These are phyloP conservation scores for Penicillium nordicum DNA, from an alignment of 2,329 filamentous ascomycete genomes.

Conservation along the genomic window DNA sequence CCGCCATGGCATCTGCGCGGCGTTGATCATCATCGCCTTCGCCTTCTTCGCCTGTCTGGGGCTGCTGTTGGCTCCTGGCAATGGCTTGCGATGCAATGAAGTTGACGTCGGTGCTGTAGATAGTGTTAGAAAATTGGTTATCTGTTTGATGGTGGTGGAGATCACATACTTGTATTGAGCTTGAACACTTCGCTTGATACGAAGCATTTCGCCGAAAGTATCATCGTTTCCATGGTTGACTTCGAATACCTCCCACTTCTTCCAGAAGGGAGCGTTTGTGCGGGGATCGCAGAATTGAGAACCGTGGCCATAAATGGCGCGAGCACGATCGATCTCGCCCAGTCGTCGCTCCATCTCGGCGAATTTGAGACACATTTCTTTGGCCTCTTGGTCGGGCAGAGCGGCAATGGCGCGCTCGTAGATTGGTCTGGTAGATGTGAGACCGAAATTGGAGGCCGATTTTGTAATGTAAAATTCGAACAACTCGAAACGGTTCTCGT, in stretches of 20 bases:
- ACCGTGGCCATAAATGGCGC: conserved; percentile 93
- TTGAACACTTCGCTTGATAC: conserved; percentile 95
- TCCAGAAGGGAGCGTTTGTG: conserved; percentile 87
- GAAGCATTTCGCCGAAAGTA: conserved; percentile 98
- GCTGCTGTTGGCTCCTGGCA: conserved; percentile 67
- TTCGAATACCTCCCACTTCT: conserved; percentile 95
- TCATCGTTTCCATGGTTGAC: conserved; percentile 98
- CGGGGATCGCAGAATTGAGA: conserved; percentile 96
- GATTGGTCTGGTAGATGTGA: conserved; percentile 89
- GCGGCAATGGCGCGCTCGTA: conserved; percentile 94
- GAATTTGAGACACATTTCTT: conserved; percentile 98
- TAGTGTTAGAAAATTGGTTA: conserved; percentile 34
- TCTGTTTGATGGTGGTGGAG: not conserved
- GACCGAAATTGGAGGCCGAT: conserved; percentile 93
- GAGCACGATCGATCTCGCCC: conserved; percentile 89
- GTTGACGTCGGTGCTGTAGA: conserved; percentile 78
- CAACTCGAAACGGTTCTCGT: conserved; percentile 94
- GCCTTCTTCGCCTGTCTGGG: conserved; percentile 33
- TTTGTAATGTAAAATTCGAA: conserved; percentile 99
- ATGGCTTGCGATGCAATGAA: conserved; percentile 96
- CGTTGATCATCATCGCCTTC: conserved; percentile 45
- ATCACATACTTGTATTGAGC: conserved; percentile 80
- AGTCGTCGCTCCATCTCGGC: conserved; percentile 92
- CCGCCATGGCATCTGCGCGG: conserved; percentile 78
- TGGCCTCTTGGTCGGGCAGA: conserved; percentile 88